Percentiles rank a stretch among this genome's conserved stretches.
Conservation (phyloP, 129 eudicot genomes). For the Mikania micrantha region DNA sequence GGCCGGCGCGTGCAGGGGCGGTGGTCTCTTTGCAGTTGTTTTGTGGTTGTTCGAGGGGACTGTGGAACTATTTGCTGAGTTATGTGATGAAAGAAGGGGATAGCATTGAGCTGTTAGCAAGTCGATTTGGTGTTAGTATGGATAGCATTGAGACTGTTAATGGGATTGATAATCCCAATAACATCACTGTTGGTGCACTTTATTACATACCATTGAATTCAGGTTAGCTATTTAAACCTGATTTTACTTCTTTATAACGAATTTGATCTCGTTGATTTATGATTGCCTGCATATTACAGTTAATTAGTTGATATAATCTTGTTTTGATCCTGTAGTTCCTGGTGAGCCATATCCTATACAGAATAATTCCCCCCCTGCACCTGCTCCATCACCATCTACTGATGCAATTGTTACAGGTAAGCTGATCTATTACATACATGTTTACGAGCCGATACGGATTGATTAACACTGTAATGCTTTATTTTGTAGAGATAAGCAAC, state of each 20-base stretch:
- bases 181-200: conserved; percentile 67
- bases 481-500: conserved; percentile 33
- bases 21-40: conserved; percentile 68
- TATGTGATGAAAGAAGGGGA: conserved; percentile 90
- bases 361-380: conserved; percentile 42
- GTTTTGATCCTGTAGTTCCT: conserved; percentile 49
- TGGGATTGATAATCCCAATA: conserved; percentile 68
- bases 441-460: not conserved
- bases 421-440: not conserved
- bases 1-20: conserved; percentile 68
- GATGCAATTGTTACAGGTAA: conserved; percentile 49
- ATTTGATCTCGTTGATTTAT: conserved; percentile 9
- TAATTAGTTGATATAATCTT: not conserved
- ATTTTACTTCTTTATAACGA: not conserved
- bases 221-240: conserved; percentile 36
- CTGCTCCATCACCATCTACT: conserved; percentile 54
- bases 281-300: not conserved
- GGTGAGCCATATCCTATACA: conserved; percentile 73
- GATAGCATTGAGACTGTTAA: conserved; percentile 77
- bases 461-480: not conserved
- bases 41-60: conserved; percentile 93
- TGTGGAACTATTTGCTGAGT: conserved; percentile 94
- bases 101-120: conserved; percentile 66
- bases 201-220: conserved; percentile 88
- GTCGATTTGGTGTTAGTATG: conserved; percentile 98